Base-by-base conservation (phyloP, 129 eudicot species). In the Daucus carota region DNA sequence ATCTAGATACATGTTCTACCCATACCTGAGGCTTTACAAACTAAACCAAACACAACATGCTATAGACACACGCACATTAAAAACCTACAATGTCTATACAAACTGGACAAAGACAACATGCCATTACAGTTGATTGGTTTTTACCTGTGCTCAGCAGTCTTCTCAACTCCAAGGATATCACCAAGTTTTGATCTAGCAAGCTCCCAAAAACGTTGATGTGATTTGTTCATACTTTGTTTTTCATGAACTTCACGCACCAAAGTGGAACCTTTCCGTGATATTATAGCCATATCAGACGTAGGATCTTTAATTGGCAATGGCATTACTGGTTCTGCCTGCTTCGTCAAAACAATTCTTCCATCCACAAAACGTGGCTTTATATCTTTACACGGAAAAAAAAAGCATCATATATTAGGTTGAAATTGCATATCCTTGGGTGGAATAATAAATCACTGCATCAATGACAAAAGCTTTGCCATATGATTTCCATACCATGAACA, bases 121-220 rank as follows among this genome's bases (percentile, higher is more conserved):
- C 5, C 12, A 40, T n/a, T n/a, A 70, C 44, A 40, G 44, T 22
- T 5, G 11, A 70, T 41, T 10, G 14, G 31, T n/a, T 22, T 34
- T 52, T 33, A 88, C 89, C 92, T n/a, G n/a, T 89, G 90, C n/a
- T 89, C 93, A 62, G 87, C 90, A 2, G 93, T 76, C 86, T 89
- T 89, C 75, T 89, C 88, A 74, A 89, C 93, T 40, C 93, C 93
- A 72, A 89, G 93, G 75, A 89, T 89, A 75, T 89, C 66, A 38
- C 93, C 93, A 60, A 89, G 93, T 65, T 89, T 84, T 32, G 93
- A 89, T 29, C 93, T 90, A 75, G 93, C 93, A 78, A 89, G 90
- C 81, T 89, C 93, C 93, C 93, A 89, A 80, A 89, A 89, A 32
- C 93, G 83, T 26, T 89, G 93, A 41, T 90, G 93, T 54, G 93